Evolutionary conservation across 2,329 filamentous ascomycete species (phyloP).

Genomic region (Penicillium nordicum): DNA sequence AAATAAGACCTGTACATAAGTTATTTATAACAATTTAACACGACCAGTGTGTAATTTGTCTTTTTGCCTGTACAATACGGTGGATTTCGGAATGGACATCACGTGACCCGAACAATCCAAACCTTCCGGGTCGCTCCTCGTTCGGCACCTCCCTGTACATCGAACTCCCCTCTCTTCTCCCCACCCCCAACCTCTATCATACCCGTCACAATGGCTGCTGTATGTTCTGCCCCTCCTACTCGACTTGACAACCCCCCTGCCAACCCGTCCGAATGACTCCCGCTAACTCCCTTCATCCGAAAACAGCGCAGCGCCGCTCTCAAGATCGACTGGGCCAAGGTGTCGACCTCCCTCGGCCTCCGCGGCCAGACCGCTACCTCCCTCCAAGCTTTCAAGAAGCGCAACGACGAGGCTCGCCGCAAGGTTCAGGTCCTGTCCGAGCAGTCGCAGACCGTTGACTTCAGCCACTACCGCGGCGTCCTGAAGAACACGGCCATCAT

Average conservation of each 20-base stretch:
- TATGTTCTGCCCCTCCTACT: slow-evolving; percentile 26
- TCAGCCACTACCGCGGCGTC: slow-evolving; percentile 81
- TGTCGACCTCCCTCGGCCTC: slow-evolving; percentile 90
- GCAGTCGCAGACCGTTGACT: slow-evolving; percentile 84
- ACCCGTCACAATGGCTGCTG: slow-evolving; percentile 43
- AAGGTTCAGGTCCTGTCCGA: slow-evolving; percentile 82
- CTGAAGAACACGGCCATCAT: slow-evolving; percentile 96
- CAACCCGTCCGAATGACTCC: slow-evolving; percentile 6
- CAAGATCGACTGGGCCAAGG: slow-evolving; percentile 98
- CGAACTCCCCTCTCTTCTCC: slow-evolving; percentile 31
- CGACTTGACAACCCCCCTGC: background rate
- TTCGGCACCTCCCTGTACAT: slow-evolving; percentile 36
- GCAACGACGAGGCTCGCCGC: slow-evolving; percentile 97
- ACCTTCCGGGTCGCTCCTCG: slow-evolving; percentile 40
- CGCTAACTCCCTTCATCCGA: slow-evolving; percentile 25
- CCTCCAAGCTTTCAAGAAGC: slow-evolving; percentile 97
- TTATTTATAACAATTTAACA: background rate
- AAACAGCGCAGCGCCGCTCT: slow-evolving; percentile 89
- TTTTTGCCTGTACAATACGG: background rate
- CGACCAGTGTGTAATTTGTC: background rate
- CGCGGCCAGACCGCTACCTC: slow-evolving; percentile 89
- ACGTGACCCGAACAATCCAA: slow-evolving; percentile 36
- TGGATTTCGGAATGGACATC: slow-evolving; percentile 19
- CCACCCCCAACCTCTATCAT: slow-evolving; percentile 25
- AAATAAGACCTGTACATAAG: background rate